Evolutionary conservation across 169 alveolate genomes (phyloP).

Genomic region (Babesia microti): DNA sequence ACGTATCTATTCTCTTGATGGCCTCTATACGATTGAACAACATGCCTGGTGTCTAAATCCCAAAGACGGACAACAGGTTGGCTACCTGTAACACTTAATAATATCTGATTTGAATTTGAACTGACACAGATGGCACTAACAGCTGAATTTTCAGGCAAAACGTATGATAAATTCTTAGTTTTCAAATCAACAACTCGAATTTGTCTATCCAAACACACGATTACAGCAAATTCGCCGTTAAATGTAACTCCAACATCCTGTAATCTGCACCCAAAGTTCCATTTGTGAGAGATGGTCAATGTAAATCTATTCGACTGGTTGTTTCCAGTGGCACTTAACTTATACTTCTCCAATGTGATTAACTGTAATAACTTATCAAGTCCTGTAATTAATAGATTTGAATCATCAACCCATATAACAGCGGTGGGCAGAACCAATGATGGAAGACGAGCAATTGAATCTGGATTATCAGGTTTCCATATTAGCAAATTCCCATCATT

Average conservation of each 20-base stretch:
- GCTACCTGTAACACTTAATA: conserved; percentile 58
- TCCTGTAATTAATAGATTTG: conserved; percentile 1
- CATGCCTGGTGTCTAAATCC: conserved; percentile 54
- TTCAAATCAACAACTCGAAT: conserved; percentile 45
- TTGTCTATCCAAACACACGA: conserved; percentile 47
- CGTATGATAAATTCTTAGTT: conserved; percentile 22
- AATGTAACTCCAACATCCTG: conserved; percentile 38
- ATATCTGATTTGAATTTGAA: conserved; percentile 42
- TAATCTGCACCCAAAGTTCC: conserved; percentile 45
- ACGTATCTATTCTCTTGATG: conserved; percentile 69
- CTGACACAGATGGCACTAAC: conserved; percentile 51
- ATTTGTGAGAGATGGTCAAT: conserved; percentile 23
- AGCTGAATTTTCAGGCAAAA: conserved; percentile 51
- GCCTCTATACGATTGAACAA: conserved; percentile 68
- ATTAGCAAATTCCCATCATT: conserved; percentile 47
- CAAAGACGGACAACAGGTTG: conserved; percentile 60
- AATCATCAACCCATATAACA: conserved; percentile 43
- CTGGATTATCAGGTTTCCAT: conserved; percentile 48
- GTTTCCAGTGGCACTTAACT: conserved; percentile 16
- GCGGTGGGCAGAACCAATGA: conserved; percentile 41
- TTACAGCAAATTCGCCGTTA: conserved; percentile 47
- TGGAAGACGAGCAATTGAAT: conserved; percentile 30
- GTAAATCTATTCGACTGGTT: conserved; percentile 17
- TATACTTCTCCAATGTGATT: conserved; percentile 21
- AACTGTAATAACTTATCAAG: conserved; percentile 9